A percentile compares a stretch with the other conserved stretches of the same genome.
Evolutionary conservation across 257 asterid genomes (phyloP).

Genomic region (Mitragyna speciosa): DNA sequence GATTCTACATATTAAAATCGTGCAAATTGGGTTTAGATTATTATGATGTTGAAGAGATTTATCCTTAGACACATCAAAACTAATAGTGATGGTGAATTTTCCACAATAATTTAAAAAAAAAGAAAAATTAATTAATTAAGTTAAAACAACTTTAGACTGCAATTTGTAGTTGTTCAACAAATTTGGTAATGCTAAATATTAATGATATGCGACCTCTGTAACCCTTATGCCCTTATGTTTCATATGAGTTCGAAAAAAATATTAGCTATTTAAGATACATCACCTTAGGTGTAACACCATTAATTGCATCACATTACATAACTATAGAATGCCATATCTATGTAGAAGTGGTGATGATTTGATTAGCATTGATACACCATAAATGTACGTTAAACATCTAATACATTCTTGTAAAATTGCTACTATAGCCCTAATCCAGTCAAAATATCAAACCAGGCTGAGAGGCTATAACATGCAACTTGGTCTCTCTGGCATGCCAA

Average conservation of each 20-base stretch:
- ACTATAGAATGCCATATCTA: too few species aligned
- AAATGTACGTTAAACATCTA: too few species aligned
- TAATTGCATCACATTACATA: too few species aligned
- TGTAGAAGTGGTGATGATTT: too few species aligned
- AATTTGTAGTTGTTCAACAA: neutral
- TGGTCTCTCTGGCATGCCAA: conserved; percentile 16
- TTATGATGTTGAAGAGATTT: neutral
- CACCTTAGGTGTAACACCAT: too few species aligned
- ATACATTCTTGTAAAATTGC: neutral
- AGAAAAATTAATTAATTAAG: neutral
- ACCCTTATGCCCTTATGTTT: too few species aligned
- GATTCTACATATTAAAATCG: neutral
- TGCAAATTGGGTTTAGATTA: neutral
- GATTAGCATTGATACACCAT: too few species aligned
- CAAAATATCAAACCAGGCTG: neutral
- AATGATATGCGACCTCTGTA: neutral
- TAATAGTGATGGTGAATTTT: neutral
- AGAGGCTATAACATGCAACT: neutral
- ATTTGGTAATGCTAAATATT: neutral
- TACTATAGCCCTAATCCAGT: neutral
- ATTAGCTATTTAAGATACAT: too few species aligned
- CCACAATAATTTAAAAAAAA: neutral
- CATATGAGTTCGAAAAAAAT: too few species aligned
- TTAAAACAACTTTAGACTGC: neutral
- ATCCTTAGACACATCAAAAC: too few species aligned